These are phyloP conservation scores for Cytidiella melzeri DNA, from an alignment of 768 basidiomycete species.

Conservation along the genomic window DNA sequence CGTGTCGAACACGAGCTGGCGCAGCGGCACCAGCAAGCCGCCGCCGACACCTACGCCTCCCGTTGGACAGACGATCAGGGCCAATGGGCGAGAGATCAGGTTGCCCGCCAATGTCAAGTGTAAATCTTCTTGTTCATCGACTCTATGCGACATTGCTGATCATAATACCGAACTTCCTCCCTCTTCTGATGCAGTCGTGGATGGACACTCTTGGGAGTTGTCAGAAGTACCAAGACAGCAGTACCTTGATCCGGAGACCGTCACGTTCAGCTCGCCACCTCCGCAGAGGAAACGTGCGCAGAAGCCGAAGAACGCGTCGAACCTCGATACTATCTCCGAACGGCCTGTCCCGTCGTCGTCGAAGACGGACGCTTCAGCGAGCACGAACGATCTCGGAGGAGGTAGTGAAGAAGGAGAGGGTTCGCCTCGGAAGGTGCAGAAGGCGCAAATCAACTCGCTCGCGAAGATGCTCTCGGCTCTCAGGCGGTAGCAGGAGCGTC, in stretches of 20 bases:
- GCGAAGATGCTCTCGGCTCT: slow-evolving; percentile 89
- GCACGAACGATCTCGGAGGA: slow-evolving; percentile 60
- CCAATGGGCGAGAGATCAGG: slow-evolving; percentile 3
- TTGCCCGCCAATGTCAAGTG: slow-evolving; percentile 68
- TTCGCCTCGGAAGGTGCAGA: slow-evolving; percentile 73
- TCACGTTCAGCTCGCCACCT: slow-evolving; percentile 56
- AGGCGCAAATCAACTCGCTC: slow-evolving; percentile 82
- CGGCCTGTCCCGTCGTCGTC: slow-evolving; percentile 44
- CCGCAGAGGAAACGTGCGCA: slow-evolving; percentile 43
- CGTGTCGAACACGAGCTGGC: slow-evolving; percentile 70
- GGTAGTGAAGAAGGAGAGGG: slow-evolving; percentile 27
- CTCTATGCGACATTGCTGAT: no score
- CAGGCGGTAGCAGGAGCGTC: slow-evolving; percentile 56
- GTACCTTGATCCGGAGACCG: slow-evolving; percentile 53
- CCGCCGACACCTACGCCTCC: background rate
- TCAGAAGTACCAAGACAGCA: slow-evolving; percentile 62
- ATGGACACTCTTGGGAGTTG: slow-evolving; percentile 73
- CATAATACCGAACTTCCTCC: background rate
- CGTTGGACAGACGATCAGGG: background rate
- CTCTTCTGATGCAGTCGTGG: slow-evolving; percentile 51
- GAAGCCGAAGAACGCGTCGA: slow-evolving; percentile 49
- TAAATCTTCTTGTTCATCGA: slow-evolving; percentile 43
- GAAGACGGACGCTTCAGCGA: slow-evolving; percentile 61
- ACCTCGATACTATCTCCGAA: slow-evolving; percentile 72
- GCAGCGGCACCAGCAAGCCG: slow-evolving; percentile 31